Percentiles rank a stretch among this genome's conserved stretches.
Evolutionary conservation across 148 eudicot species (phyloP).

Genomic region (Camellia lanceoleosa): DNA sequence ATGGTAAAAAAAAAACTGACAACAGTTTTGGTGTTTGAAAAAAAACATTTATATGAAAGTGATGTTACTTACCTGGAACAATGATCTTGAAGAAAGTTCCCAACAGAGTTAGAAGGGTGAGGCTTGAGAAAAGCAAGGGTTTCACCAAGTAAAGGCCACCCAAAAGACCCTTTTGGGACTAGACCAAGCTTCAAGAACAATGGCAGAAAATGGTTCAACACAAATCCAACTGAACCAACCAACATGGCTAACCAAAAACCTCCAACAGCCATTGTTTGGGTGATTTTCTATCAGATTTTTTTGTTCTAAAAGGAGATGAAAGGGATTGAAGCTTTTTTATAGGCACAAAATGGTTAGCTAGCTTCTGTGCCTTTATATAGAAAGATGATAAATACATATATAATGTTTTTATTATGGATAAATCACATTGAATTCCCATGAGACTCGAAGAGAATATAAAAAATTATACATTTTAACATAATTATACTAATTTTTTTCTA

Average conservation of each 20-base stretch:
- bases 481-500: too few species aligned
- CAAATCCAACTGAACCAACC: slow-evolving; percentile 20
- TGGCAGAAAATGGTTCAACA: slow-evolving; percentile 51
- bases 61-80: slow-evolving; percentile 45
- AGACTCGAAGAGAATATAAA: too few species aligned
- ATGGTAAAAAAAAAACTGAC: too few species aligned
- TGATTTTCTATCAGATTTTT: not conserved
- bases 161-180: slow-evolving; percentile 55
- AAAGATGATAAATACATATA: not conserved
- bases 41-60: too few species aligned
- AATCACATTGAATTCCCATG: not conserved
- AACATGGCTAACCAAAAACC: slow-evolving; percentile 18
- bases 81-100: slow-evolving; percentile 50
- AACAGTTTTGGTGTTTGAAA: too few species aligned
- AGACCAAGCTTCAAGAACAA: slow-evolving; percentile 32
- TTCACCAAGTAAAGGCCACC: slow-evolving; percentile 66
- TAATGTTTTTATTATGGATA: too few species aligned
- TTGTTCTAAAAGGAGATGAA: not conserved
- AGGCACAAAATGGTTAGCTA: not conserved
- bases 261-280: slow-evolving; percentile 14
- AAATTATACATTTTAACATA: not conserved
- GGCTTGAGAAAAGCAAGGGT: slow-evolving; percentile 55
- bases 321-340: not conserved
- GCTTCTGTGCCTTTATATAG: slow-evolving; percentile 15
- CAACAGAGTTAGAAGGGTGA: slow-evolving; percentile 56